These are phyloP conservation scores for Aureobasidium pullulans DNA, from an alignment of 2,329 filamentous ascomycete species.

Conservation along the genomic window DNA sequence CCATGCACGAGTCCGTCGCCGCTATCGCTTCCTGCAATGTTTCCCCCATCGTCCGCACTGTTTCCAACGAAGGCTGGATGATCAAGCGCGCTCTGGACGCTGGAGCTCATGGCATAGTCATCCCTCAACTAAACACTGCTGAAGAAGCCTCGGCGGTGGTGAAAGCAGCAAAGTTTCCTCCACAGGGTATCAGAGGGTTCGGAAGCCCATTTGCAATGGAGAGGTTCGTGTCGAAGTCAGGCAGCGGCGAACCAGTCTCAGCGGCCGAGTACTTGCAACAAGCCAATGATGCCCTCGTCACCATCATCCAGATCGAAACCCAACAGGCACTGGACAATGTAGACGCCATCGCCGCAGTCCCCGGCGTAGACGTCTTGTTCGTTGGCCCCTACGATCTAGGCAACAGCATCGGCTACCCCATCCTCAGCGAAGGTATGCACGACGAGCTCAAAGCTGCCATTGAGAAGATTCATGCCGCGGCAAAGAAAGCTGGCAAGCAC, in stretches of 20 bases:
- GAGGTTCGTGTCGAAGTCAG: constrained; percentile 21
- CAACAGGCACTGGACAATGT: constrained; percentile 33
- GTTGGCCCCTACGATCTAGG: constrained; percentile 51
- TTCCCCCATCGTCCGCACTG: constrained; percentile 41
- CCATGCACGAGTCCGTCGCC: constrained; percentile 50
- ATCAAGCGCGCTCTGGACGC: constrained; percentile 54
- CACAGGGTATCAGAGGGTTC: constrained; percentile 47
- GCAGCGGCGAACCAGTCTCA: constrained; percentile 22
- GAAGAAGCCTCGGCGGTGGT: constrained; percentile 48
- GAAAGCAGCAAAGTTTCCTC: constrained; percentile 49
- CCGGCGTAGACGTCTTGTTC: constrained; percentile 47
- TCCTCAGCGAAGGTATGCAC: constrained; percentile 40
- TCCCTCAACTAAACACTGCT: constrained; percentile 46
- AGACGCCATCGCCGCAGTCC: constrained; percentile 44
- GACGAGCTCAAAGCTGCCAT: constrained; percentile 46
- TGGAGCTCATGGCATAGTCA: constrained; percentile 52
- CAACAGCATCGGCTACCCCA: constrained; percentile 50
- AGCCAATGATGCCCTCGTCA: constrained; percentile 47
- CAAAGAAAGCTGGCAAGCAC: constrained; percentile 45
- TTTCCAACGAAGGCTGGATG: constrained; percentile 55
- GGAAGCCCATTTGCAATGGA: constrained; percentile 46
- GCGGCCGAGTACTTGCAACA: constrained; percentile 44
- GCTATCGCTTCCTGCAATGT: constrained; percentile 39
- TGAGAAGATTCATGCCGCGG: constrained; percentile 43
- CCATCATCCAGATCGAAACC: constrained; percentile 44